Evolutionary conservation across 768 basidiomycete species (phyloP).

Genomic region (Podaxis sp.): DNA sequence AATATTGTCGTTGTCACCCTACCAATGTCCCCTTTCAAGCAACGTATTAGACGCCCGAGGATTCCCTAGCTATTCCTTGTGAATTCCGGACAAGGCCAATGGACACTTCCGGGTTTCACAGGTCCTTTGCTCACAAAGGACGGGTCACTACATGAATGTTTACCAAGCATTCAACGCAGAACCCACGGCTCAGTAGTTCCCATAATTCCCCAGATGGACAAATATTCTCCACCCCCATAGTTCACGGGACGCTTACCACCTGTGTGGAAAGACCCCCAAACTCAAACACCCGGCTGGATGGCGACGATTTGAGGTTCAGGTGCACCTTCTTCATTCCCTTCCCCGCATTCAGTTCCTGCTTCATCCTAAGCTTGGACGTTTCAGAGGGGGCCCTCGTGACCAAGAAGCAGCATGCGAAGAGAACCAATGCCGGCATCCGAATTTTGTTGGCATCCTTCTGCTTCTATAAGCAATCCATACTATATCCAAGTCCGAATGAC

Average conservation of each 20-base stretch:
- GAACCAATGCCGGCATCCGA: background rate
- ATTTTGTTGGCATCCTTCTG: background rate
- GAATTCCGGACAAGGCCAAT: background rate
- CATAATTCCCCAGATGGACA: background rate
- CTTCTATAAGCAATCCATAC: background rate
- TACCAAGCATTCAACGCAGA: background rate
- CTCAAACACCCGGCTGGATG: background rate
- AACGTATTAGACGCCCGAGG: background rate
- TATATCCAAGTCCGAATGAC: conserved; percentile 3
- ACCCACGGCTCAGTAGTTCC: background rate
- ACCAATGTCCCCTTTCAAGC: background rate
- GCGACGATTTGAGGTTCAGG: background rate
- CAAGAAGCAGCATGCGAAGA: background rate
- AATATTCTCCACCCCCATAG: no score
- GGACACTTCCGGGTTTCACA: background rate
- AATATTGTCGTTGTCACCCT: no score
- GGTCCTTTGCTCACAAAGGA: background rate
- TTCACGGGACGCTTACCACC: background rate
- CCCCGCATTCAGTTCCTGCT: background rate
- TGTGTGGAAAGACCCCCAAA: conserved; percentile 6
- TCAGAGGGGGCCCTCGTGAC: background rate
- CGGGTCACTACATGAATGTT: background rate
- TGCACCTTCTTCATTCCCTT: background rate
- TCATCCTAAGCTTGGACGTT: background rate
- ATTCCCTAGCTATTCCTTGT: background rate